Percentiles rank a stretch among this genome's conserved stretches.
Evolutionary conservation across 306 rosid genomes (phyloP).

Genomic region (Prunus armeniaca): DNA sequence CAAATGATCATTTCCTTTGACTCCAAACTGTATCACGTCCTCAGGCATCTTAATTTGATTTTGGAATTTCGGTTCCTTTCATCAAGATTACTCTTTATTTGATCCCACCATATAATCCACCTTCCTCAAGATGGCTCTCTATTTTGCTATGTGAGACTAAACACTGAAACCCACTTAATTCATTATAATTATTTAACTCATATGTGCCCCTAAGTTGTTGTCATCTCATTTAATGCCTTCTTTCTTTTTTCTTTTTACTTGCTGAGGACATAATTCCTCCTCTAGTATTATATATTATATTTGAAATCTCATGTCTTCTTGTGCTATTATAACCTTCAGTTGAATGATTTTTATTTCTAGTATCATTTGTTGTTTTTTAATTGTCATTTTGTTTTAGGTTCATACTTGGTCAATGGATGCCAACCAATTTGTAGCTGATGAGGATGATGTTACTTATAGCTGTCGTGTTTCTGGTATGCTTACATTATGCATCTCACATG

Average conservation of each 20-base stretch:
- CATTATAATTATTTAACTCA: background rate
- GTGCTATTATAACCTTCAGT: background rate
- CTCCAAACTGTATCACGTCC: too few relatives aligned
- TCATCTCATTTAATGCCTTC: too few relatives aligned
- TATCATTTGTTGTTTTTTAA: constrained; percentile 7
- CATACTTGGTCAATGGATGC: constrained; percentile 80
- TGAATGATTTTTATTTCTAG: background rate
- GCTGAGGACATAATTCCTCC: background rate
- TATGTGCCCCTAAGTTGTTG: background rate
- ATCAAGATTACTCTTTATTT: background rate
- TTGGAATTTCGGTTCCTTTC: background rate
- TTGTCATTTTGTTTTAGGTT: constrained; percentile 40
- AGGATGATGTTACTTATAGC: constrained; percentile 79
- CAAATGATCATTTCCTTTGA: too few relatives aligned
- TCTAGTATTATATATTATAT: background rate
- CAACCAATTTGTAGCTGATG: constrained; percentile 85
- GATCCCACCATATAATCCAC: too few relatives aligned
- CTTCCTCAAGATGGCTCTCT: background rate
- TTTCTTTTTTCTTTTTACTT: background rate
- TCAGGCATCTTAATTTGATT: too few relatives aligned
- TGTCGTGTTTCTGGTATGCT: constrained; percentile 82
- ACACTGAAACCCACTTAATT: background rate
- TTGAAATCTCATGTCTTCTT: background rate
- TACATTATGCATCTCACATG: constrained; percentile 15
- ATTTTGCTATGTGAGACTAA: background rate